Percentiles rank a stretch among this genome's conserved stretches.
Conservation (phyloP, 2,329 filamentous ascomycete species). For the Fusarium scirpi region DNA sequence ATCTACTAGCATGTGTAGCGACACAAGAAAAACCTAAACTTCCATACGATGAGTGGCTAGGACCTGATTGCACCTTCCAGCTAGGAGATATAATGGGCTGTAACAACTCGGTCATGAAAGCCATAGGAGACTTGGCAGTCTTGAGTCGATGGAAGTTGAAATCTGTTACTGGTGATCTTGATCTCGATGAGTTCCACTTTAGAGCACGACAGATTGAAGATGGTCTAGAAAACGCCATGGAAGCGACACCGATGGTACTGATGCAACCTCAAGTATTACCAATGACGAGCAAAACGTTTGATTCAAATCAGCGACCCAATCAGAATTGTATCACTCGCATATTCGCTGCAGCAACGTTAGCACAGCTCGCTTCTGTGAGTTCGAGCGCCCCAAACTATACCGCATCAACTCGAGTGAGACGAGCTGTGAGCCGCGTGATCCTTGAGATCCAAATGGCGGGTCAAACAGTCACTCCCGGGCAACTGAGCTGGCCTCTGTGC, state of each 20-base stretch:
- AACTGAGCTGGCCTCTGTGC: slow-evolving; percentile 3
- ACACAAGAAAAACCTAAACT: background rate
- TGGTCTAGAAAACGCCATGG: background rate
- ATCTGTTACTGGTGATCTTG: rapidly evolving
- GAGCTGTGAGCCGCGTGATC: background rate
- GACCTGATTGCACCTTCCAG: background rate
- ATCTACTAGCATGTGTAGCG: background rate
- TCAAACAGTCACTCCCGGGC: background rate
- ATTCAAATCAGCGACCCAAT: background rate
- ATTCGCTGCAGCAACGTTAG: background rate
- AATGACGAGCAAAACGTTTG: rapidly evolving
- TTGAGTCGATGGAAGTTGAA: background rate
- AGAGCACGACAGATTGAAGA: background rate
- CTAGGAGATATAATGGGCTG: background rate
- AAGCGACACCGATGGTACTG: background rate
- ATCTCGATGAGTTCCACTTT: rapidly evolving
- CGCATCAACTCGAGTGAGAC: background rate
- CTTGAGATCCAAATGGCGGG: background rate
- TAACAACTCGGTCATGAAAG: background rate
- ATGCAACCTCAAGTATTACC: rapidly evolving
- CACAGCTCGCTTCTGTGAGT: background rate
- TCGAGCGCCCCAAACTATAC: rapidly evolving
- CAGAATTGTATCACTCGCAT: background rate
- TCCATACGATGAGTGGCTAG: background rate
- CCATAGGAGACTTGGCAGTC: background rate